Evolutionary conservation across 495 filamentous ascomycete species (phyloP).

Genomic region (Penicillium macrosclerotiorum): DNA sequence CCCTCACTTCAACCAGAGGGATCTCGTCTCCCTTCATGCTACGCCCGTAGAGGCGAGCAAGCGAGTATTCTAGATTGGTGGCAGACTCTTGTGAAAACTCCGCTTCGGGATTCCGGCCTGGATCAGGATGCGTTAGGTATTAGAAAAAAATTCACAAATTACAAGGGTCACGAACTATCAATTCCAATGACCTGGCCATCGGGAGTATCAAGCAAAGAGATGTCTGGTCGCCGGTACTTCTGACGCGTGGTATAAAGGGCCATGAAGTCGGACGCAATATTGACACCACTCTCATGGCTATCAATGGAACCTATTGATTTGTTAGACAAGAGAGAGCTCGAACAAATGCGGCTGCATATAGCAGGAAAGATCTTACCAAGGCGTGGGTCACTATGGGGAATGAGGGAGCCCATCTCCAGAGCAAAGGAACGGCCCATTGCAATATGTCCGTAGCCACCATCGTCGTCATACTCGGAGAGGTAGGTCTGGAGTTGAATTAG

Average conservation of each 20-base stretch:
- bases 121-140: background rate
- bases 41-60: conserved; percentile 62
- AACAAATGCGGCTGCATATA: background rate
- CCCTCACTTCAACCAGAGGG: conserved; percentile 71
- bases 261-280: conserved; percentile 92
- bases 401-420: conserved; percentile 82
- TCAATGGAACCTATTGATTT: conserved; percentile 59
- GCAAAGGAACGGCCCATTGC: conserved; percentile 95
- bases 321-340: background rate
- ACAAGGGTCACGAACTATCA: background rate
- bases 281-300: conserved; percentile 66
- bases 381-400: conserved; percentile 85
- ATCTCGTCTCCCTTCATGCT: conserved; percentile 62
- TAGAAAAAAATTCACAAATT: background rate
- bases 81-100: conserved; percentile 16
- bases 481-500: conserved; percentile 60
- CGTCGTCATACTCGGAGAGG: conserved; percentile 87
- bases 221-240: conserved; percentile 80
- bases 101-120: conserved; percentile 12
- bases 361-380: conserved; percentile 48
- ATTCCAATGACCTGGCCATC: conserved; percentile 9
- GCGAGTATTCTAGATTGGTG: conserved; percentile 25
- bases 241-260: conserved; percentile 97
- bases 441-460: conserved; percentile 81
- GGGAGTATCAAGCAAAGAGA: conserved; percentile 31